These are phyloP conservation scores for Pseudogymnoascus verrucosus DNA, from an alignment of 2,329 filamentous ascomycete species.

Conservation along the genomic window DNA sequence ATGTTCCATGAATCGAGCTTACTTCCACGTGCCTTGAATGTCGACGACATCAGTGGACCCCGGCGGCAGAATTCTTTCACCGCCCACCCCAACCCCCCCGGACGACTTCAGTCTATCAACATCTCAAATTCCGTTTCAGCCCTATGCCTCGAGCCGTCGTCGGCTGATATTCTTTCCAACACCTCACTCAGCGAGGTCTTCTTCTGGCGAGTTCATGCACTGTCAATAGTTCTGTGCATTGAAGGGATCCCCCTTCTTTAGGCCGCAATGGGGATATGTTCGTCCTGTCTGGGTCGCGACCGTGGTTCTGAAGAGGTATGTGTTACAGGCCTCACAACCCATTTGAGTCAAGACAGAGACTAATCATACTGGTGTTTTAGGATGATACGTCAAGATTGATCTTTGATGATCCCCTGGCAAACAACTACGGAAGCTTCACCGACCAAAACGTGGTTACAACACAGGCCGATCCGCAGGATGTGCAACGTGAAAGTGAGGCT, in stretches of 20 bases:
- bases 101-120: neutral
- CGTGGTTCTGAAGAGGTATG: conserved; percentile 47
- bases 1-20: neutral
- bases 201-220: neutral
- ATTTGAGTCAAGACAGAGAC: conserved; percentile 10
- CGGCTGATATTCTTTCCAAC: neutral
- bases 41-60: neutral
- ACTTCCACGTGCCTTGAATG: neutral
- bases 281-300: conserved; percentile 50
- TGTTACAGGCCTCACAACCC: conserved; percentile 8
- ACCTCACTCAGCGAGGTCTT: neutral
- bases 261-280: conserved; percentile 49
- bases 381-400: conserved; percentile 41
- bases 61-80: neutral
- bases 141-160: neutral
- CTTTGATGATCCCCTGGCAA: conserved; percentile 51
- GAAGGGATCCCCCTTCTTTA: neutral
- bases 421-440: conserved; percentile 56
- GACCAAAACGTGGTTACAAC: conserved; percentile 43
- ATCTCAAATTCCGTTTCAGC: neutral
- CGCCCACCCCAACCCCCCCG: neutral
- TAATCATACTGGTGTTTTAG: conserved; percentile 13
- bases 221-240: neutral
- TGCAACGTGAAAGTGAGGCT: conserved; percentile 56
- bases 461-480: conserved; percentile 53